Evolutionary conservation across 2,329 filamentous ascomycete genomes (phyloP).

Genomic region (Rosellinia necatrix): DNA sequence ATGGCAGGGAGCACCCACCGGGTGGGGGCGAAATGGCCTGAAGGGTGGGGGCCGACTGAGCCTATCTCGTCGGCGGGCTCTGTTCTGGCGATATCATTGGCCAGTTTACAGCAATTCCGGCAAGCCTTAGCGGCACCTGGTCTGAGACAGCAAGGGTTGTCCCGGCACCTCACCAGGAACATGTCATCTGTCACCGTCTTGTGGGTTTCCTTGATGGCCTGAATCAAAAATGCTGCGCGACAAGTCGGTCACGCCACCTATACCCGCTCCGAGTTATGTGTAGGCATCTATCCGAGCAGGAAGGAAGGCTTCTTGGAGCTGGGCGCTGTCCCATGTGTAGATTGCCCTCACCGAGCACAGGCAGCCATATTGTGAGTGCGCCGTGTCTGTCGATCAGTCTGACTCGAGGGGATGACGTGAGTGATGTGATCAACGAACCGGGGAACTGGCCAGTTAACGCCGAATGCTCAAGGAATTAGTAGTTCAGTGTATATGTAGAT

Average conservation of each 20-base stretch:
- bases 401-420: no score
- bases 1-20: conserved; percentile 17
- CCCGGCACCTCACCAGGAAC: neutral
- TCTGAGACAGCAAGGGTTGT: neutral
- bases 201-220: no score
- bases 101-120: neutral
- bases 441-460: conserved; percentile 11
- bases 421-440: no score
- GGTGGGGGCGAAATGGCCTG: conserved; percentile 9
- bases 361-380: no score
- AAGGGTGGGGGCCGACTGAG: conserved; percentile 18
- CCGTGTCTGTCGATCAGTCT: no score
- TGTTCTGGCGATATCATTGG: conserved; percentile 12
- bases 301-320: no score
- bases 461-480: conserved; percentile 17
- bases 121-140: conserved; percentile 3
- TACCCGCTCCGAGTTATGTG: no score
- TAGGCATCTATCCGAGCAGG: no score
- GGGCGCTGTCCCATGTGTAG: no score
- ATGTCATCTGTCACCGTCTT: neutral
- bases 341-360: neutral
- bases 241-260: no score
- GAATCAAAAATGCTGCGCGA: no score
- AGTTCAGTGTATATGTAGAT: no score
- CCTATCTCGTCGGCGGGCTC: conserved; percentile 6